Base-by-base conservation (phyloP, 345 rosid species). In the Eucalyptus globulus region DNA sequence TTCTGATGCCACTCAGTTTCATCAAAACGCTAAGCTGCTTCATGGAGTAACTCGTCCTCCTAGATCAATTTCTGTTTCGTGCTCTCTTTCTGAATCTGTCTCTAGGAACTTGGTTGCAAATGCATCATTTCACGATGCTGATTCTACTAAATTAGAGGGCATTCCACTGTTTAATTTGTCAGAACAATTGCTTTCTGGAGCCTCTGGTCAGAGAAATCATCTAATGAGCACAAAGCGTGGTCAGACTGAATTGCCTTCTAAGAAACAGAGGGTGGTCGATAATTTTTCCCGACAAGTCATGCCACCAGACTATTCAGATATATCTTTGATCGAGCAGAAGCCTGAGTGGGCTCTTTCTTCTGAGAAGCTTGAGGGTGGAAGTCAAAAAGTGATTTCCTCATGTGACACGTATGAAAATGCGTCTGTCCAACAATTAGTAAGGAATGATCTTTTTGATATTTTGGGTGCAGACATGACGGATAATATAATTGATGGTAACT, bases 391-490 rank as follows among this genome's bases (percentile, higher is more conserved):
- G 29, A 76, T 81, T 50, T 80, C 91, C 13, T 53, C 87, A 54
- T 86, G 89, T 86, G 60, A 86, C n/a, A 89, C 80, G 9, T 87
- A 88, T 89, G 94, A 90, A 49, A 92, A 93, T 89, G 89, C 81
- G 54, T 89, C 90, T 69, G 88, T 90, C 47, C 94, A 91, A 87
- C 88, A 88, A 87, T 80, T 91, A 27, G 93, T 92, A 50, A 96
- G 96, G 88, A 92, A 94, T 88, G 97, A 95, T 89, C 94, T 96
- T 90, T 94, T 93, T 92, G 98, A 96, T 92, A 90, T 96, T 90
- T 91, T 96, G 91, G 98, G 98, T 56, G 93, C 89, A 45, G 98
- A 95, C 93, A 92, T 93, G 88, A 96, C 94, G 87, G 92, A 89
- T 86, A 93, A 92, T 91, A 88, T 94, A 87, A 90, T 94, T 40